phyloP scores from a whole-genome alignment of 2,329 filamentous ascomycete genomes.

The Cladorrhinum sp. region DNA sequence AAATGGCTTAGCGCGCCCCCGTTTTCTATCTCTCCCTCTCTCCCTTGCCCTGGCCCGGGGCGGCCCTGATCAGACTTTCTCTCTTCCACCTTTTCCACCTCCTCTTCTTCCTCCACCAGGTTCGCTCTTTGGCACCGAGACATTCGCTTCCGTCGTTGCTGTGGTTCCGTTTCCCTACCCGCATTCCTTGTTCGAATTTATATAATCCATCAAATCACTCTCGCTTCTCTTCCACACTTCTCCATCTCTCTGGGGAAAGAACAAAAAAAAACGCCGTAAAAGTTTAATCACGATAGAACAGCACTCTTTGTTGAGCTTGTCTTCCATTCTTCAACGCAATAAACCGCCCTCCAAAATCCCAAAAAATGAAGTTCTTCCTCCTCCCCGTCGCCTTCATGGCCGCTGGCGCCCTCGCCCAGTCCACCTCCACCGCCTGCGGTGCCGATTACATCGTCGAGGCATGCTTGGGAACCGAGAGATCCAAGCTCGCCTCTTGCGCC shows the following conservation, averaged over 20 bases:
- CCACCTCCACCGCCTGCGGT: slow-evolving; percentile 34
- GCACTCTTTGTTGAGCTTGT: neutral
- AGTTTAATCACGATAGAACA: neutral
- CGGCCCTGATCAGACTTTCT: neutral
- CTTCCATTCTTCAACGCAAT: slow-evolving; percentile 1
- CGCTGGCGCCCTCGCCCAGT: slow-evolving; percentile 35
- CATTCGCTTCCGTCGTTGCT: slow-evolving; percentile 7
- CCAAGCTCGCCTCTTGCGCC: slow-evolving; percentile 39
- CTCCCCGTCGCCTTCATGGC: slow-evolving; percentile 40
- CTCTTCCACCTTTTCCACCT: neutral
- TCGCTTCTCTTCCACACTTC: neutral
- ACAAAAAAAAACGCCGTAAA: neutral
- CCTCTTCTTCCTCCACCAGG: neutral
- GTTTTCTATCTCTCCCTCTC: neutral
- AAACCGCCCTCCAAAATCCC: neutral
- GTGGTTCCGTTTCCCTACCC: neutral
- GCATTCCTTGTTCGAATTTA: neutral
- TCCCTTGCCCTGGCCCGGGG: no score
- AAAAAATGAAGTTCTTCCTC: slow-evolving; percentile 46
- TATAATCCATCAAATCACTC: neutral
- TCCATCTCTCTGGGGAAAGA: neutral
- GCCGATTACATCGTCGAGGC: slow-evolving; percentile 47
- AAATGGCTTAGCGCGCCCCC: slow-evolving; percentile 3
- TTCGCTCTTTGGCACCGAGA: neutral
- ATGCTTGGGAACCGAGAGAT: slow-evolving; percentile 41